Evolutionary conservation across 2,329 filamentous ascomycete species (phyloP), one percentile per base, ranked within the genome.

Genomic region (Elsinoe necatrix): DNA sequence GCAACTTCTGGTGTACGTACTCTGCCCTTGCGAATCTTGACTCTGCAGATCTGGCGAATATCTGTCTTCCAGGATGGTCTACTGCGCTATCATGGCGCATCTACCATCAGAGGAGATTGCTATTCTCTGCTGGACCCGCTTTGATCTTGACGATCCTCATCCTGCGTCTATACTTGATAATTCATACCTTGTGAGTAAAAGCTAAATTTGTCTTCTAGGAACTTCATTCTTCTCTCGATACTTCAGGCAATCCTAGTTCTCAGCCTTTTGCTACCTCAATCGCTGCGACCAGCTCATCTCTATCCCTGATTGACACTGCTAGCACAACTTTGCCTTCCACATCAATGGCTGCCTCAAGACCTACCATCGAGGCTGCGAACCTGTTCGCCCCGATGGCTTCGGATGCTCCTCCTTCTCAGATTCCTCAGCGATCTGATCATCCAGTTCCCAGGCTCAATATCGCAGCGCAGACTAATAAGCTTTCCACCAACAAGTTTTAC

Each of bases 401-500:
- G 23, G 71, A 72, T 56, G 63, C 67, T 4, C 73, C 75, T 23
- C 69, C 73, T 1, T 62, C 69, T 0, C 72, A 75, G 50, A 67
- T 77, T 11, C 64, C 68, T 0, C 67, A 68, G 20, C 64, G 67
- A 9, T 57, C 61, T 4, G 67, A 72, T 42, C 74, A 77, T 58
- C 74, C 75, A 8, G 71, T 73, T 0, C 63, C 70, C 8, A 64
- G 65, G 6, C 66, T 62, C 18, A 71, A 71, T 4, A 71, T 74
- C 31, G 69, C 72, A 54, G 63, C 66, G 34, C 69, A 73, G 47
- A 57, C 63, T 6, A 65, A 66, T 14, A 69, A 84, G 2, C 72
- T 88, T 45, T 75, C 81, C 51, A 92, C 87, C 21, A 92, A 91
- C 75, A 91, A 88, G 55, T 78, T 78, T 63, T 78, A 77, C 57